These are phyloP conservation scores for Macaranga tanarius DNA, from an alignment of 441 rosid species.

Conservation along the genomic window DNA sequence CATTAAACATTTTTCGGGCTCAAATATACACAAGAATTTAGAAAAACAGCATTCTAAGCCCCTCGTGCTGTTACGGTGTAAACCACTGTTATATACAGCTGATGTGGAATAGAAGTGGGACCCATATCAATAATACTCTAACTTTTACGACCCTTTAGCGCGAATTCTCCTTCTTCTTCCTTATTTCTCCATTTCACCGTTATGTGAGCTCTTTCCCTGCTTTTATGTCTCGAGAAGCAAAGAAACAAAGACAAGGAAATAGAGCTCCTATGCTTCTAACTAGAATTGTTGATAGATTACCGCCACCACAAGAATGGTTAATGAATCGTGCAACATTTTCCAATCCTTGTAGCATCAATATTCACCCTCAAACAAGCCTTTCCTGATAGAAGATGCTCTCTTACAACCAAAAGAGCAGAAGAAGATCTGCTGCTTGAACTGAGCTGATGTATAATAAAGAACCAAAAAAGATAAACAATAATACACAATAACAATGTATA, in stretches of 20 bases:
- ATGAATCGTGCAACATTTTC: too few relatives aligned
- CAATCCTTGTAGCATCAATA: too few relatives aligned
- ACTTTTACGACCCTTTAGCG: too few relatives aligned
- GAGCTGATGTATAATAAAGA: constrained; percentile 45
- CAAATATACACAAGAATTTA: too few relatives aligned
- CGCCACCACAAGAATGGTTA: constrained; percentile 93
- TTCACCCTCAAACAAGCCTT: too few relatives aligned
- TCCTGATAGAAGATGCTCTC: constrained; percentile 92
- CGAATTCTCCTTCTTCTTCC: too few relatives aligned
- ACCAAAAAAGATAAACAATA: background rate
- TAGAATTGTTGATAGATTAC: constrained; percentile 57
- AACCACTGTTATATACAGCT: too few relatives aligned
- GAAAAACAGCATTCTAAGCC: too few relatives aligned
- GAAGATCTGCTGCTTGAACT: constrained; percentile 37
- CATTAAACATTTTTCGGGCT: too few relatives aligned
- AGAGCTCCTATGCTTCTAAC: constrained; percentile 63
- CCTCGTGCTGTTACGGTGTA: too few relatives aligned
- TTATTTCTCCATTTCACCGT: constrained; percentile 73
- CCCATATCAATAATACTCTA: too few relatives aligned
- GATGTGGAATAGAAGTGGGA: too few relatives aligned
- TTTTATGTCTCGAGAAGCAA: constrained; percentile 65
- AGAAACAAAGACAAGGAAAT: constrained; percentile 78
- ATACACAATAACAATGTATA: background rate
- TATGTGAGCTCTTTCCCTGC: constrained; percentile 69
- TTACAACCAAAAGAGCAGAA: constrained; percentile 75